Conservation (phyloP, 257 asterid species). For the Plectranthus barbatus region DNA sequence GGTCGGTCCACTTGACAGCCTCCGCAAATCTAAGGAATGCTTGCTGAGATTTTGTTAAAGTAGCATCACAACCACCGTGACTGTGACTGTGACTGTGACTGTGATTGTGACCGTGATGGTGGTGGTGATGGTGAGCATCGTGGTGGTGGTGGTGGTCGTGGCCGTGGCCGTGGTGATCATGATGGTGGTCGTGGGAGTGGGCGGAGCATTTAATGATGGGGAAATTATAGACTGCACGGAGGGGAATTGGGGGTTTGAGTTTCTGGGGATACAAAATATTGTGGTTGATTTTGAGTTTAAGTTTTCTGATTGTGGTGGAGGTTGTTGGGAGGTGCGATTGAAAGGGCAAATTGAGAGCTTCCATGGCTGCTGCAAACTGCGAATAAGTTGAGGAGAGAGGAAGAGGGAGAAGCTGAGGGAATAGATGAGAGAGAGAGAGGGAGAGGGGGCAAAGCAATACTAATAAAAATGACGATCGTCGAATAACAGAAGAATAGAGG, state of each 20-base stretch:
- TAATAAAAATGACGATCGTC: no score
- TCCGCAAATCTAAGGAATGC: conserved; percentile 51
- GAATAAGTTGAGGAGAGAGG: not conserved
- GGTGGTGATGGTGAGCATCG: conserved; percentile 17
- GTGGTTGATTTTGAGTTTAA: conserved; percentile 22
- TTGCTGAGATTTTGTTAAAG: conserved; percentile 60
- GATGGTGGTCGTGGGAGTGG: conserved; percentile 11
- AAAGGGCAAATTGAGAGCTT: conserved; percentile 25
- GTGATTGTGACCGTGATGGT: conserved; percentile 19
- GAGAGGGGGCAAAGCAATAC: no score
- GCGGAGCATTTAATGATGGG: conserved; percentile 29
- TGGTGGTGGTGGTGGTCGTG: conserved; percentile 23
- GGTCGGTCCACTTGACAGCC: conserved; percentile 51
- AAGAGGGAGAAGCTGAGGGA: not conserved
- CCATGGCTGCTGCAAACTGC: conserved; percentile 28
- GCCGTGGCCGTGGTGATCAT: conserved; percentile 10
- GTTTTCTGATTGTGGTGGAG: conserved; percentile 18
- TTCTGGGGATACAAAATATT: not conserved
- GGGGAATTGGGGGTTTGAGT: conserved; percentile 10
- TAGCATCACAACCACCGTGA: conserved; percentile 25
- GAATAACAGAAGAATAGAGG: no score
- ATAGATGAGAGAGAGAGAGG: no score
- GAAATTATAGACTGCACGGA: conserved; percentile 9
- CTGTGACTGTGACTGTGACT: no score
- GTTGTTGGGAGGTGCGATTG: conserved; percentile 14